Evolutionary conservation across 2,329 filamentous ascomycete species (phyloP), one percentile per base, ranked within the genome.

Genomic region (Calonectria multiphialidica): DNA sequence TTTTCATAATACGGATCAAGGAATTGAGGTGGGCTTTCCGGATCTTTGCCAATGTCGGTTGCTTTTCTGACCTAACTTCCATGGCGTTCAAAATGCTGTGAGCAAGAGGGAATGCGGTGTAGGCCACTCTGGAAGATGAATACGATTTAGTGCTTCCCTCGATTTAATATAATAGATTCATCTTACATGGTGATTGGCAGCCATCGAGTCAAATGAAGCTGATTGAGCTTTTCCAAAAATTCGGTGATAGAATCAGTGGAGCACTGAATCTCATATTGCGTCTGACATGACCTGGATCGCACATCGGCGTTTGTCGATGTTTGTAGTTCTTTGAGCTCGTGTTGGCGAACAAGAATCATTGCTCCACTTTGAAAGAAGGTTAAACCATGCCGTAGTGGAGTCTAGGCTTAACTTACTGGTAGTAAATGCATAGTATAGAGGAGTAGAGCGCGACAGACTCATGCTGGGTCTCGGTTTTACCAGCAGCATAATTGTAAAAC

Each of bases 101-200:
- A 2, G 62, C 62, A 21, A 65, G 62, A 10, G 62, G 50, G n/a
- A 65, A 65, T 9, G 62, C 62, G 8, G 45, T 37, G 10, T 65
- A 65, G 2, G 62, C 62, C 10, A 65, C 62, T 15, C 62, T 65
- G 12, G 2, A 25, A 13, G 30, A 21, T 21, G 3, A 21, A n/a
- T 21, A 2, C 18, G 2, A 9, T n/a, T 40, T 40, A 37, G 44
- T 40, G 33, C 12, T 2, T 5, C 12, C 15, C 28, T 9, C 8
- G 2, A 5, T 7, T 16, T n/a, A 40, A 21, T 10, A 16, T 5
- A 0, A n/a, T 2, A 16, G n/a, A 10, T 18, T n/a, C 16, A 5
- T 2, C 62, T 65, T 37, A 53, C 62, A 65, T 65, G 2, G 45
- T 65, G 15, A 65, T 65, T 3, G 62, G 62, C 23, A 65, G 45